These are phyloP conservation scores for Loxodes magnus DNA, from an alignment of 73 alveolate genomes.

Conservation along the genomic window DNA sequence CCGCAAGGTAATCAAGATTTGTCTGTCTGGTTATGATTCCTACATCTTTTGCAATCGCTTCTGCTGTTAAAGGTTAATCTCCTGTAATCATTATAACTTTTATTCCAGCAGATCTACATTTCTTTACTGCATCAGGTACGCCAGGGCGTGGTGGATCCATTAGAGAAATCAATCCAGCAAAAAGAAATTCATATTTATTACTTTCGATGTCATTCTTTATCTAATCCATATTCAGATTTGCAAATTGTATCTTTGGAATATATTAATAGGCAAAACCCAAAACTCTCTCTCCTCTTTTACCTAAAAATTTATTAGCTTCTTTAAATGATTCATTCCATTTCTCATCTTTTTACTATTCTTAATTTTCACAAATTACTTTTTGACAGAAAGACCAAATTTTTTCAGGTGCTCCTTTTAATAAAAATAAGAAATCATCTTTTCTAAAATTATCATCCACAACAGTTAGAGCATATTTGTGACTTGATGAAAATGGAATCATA, in stretches of 20 bases:
- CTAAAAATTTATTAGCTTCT: conserved; percentile 44
- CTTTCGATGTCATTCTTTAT: conserved; percentile 38
- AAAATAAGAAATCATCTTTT: conserved; percentile 15
- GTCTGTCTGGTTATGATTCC: conserved; percentile 50
- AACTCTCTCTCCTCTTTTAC: conserved; percentile 50
- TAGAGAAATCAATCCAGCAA: conserved; percentile 83
- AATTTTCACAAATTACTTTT: too few species aligned
- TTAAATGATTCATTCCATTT: conserved; percentile 30
- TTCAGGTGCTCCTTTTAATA: conserved; percentile 48
- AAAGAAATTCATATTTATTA: conserved; percentile 49
- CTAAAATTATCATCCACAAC: conserved; percentile 3
- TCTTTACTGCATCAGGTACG: conserved; percentile 66
- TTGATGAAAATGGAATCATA: conserved; percentile 39
- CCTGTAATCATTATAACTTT: conserved; percentile 96
- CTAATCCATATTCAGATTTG: conserved; percentile 28
- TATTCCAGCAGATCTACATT: conserved; percentile 88
- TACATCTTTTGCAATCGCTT: conserved; percentile 82
- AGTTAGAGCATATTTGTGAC: conserved; percentile 28
- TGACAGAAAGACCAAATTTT: conserved; percentile 17
- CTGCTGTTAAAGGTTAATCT: conserved; percentile 96
- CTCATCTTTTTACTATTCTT: conserved; percentile 21
- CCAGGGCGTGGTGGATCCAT: conserved; percentile 93
- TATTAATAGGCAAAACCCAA: conserved; percentile 41
- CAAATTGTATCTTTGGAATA: conserved; percentile 28
- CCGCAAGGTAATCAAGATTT: conserved; percentile 39